Conservation (phyloP, 2,329 filamentous ascomycete species). For the Pseudogymnoascus sp. region DNA sequence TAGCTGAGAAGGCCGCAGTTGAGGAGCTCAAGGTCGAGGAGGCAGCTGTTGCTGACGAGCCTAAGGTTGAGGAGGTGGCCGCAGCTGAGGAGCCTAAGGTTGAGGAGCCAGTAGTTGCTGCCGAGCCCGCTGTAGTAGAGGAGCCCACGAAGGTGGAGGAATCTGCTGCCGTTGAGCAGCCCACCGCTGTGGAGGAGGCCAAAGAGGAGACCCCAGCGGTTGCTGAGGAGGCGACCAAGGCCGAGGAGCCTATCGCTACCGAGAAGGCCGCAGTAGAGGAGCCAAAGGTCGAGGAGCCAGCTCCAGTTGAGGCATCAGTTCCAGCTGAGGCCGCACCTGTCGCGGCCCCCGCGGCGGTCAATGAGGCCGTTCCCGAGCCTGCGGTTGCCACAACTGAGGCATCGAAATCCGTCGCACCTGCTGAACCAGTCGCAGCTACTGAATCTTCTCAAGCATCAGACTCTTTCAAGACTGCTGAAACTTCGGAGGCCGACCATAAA, state of each 20-base stretch:
- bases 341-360: neutral
- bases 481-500: conserved; percentile 2
- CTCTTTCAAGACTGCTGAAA: neutral
- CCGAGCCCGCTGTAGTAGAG: neutral
- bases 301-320: neutral
- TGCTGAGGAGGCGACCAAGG: neutral
- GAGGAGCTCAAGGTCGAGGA: neutral
- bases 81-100: neutral
- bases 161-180: neutral
- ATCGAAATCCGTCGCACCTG: neutral
- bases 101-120: neutral
- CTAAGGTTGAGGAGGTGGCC: neutral
- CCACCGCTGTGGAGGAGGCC: neutral
- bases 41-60: neutral
- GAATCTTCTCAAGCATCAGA: neutral
- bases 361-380: neutral
- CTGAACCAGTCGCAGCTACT: neutral
- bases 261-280: no score
- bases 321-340: neutral
- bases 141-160: neutral
- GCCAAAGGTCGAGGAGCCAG: neutral
- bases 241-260: neutral
- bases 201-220: neutral
- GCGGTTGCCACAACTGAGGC: neutral
- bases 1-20: neutral